These are phyloP conservation scores for Trametes sp. DNA, from an alignment of 1,284 basidiomycete genomes.

Conservation along the genomic window DNA sequence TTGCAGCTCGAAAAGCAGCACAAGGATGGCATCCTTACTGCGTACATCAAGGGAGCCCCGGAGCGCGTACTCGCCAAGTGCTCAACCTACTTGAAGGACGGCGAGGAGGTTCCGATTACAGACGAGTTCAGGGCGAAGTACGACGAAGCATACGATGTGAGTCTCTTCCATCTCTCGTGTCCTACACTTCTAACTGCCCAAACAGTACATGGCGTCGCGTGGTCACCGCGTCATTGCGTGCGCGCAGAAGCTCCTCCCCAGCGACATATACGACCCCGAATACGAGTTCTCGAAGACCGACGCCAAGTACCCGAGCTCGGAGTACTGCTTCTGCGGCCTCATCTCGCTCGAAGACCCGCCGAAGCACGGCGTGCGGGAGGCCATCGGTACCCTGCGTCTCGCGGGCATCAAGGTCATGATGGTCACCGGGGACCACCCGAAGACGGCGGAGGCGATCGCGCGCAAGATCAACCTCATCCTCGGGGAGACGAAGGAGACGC, in stretches of 20 bases:
- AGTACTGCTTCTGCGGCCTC: constrained; percentile 69
- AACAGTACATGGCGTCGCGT: constrained; percentile 74
- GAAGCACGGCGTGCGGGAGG: constrained; percentile 74
- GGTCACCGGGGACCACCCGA: constrained; percentile 75
- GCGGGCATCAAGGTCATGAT: constrained; percentile 80
- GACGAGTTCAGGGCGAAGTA: constrained; percentile 62
- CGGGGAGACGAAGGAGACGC: constrained; percentile 67
- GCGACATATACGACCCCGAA: constrained; percentile 52
- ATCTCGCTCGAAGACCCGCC: constrained; percentile 75
- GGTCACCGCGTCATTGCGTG: constrained; percentile 77
- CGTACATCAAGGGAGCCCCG: constrained; percentile 73
- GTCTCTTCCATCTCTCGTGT: constrained; percentile 28
- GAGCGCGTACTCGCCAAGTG: constrained; percentile 73
- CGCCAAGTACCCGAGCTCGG: constrained; percentile 57
- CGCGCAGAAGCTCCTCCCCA: constrained; percentile 62
- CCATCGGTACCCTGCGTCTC: constrained; percentile 69
- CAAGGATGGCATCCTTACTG: constrained; percentile 52
- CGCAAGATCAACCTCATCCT: constrained; percentile 72
- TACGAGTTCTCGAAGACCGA: constrained; percentile 64
- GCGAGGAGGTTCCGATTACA: constrained; percentile 55
- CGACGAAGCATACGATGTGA: constrained; percentile 67
- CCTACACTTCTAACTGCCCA: not conserved
- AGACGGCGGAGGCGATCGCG: constrained; percentile 74
- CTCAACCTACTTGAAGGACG: constrained; percentile 63
- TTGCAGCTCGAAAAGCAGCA: constrained; percentile 64